Conservation (phyloP, 2,329 filamentous ascomycete species). For the Fusarium beomiforme region DNA sequence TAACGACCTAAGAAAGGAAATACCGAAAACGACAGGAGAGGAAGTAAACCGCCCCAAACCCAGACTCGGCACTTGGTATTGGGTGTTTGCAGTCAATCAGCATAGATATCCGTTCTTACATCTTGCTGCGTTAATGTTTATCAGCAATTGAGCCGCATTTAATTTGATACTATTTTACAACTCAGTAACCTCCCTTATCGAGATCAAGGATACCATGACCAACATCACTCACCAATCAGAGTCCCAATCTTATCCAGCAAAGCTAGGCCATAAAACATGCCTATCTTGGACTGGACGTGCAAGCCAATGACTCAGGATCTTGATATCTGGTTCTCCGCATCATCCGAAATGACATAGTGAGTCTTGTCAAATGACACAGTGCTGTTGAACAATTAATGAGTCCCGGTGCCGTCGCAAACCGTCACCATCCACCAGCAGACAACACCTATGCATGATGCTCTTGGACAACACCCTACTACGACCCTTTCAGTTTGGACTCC, state of each 20-base stretch:
- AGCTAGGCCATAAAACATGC: neutral
- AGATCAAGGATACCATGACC: neutral
- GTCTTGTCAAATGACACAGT: conserved; percentile 25
- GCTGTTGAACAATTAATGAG: conserved; percentile 1
- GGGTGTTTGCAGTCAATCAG: conserved; percentile 34
- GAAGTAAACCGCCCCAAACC: neutral
- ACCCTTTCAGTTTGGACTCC: neutral
- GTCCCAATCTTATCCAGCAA: neutral
- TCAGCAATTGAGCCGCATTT: conserved; percentile 23
- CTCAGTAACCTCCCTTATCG: neutral
- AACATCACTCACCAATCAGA: neutral
- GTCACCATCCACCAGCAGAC: conserved; percentile 22
- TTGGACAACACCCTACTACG: conserved; percentile 4
- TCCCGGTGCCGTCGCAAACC: conserved; percentile 26
- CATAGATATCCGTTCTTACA: conserved; percentile 44
- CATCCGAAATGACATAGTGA: conserved; percentile 1
- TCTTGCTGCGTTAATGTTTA: conserved; percentile 3
- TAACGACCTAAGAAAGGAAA: conserved; percentile 6
- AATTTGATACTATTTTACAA: conserved; percentile 35
- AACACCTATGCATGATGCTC: neutral
- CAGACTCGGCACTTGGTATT: conserved; percentile 15
- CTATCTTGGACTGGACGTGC: neutral
- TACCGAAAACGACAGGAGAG: conserved; percentile 1
- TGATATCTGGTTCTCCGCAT: conserved; percentile 4
- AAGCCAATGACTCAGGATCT: neutral